These are phyloP conservation scores for Colletotrichum sp. DNA, from an alignment of 2,329 filamentous ascomycete genomes.

Conservation along the genomic window DNA sequence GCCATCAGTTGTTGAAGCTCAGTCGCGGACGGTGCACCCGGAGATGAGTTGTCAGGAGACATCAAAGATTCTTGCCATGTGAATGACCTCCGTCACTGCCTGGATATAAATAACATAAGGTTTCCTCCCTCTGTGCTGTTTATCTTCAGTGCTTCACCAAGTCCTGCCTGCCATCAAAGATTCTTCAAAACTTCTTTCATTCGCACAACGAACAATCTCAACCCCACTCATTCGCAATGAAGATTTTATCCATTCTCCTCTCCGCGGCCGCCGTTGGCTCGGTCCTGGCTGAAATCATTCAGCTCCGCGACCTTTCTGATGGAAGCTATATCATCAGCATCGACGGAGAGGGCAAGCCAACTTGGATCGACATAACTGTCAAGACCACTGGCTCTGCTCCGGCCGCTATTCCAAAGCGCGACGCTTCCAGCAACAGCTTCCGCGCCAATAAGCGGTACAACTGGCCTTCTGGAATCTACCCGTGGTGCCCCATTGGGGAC, in stretches of 20 bases:
- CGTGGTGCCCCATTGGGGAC: background rate
- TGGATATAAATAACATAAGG: background rate
- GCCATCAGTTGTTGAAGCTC: background rate
- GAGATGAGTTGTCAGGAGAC: background rate
- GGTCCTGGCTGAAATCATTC: background rate
- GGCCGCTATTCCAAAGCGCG: background rate
- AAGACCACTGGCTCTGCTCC: background rate
- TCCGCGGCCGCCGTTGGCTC: background rate
- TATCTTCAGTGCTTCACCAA: background rate
- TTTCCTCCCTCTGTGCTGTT: background rate
- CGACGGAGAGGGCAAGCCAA: background rate
- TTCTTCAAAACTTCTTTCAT: background rate
- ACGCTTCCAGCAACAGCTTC: background rate
- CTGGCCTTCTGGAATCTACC: background rate
- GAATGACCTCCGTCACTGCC: background rate
- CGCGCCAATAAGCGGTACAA: background rate
- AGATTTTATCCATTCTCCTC: background rate
- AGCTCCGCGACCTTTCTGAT: background rate
- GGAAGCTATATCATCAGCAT: background rate
- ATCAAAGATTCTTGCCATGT: background rate
- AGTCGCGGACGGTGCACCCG: accelerated
- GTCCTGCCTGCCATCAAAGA: background rate
- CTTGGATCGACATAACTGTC: background rate
- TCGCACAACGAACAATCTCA: background rate
- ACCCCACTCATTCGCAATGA: background rate